Conservation (phyloP, 192 early-diverging fungal genomes). For the Coemansia asiatica region DNA sequence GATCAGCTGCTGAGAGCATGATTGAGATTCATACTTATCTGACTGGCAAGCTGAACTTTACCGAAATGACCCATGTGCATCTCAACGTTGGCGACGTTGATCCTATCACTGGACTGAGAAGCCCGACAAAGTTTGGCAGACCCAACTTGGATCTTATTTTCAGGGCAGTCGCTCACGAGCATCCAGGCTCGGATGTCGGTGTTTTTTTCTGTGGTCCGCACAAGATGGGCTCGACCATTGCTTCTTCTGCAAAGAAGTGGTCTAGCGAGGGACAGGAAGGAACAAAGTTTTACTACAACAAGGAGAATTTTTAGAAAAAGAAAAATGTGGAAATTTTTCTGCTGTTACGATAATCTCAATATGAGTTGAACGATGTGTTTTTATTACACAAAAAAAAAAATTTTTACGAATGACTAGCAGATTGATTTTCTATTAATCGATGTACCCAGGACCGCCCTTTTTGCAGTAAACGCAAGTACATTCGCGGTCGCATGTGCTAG, state of each 20-base stretch:
- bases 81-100: slow-evolving; percentile 62
- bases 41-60: slow-evolving; percentile 62
- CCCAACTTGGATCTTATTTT: slow-evolving; percentile 80
- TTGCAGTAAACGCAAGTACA: background rate
- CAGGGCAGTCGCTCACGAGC: slow-evolving; percentile 58
- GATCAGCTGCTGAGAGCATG: slow-evolving; percentile 55
- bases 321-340: background rate
- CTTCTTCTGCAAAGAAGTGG: slow-evolving; percentile 64
- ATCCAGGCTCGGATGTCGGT: slow-evolving; percentile 76
- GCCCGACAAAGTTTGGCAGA: slow-evolving; percentile 76
- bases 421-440: no score
- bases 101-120: slow-evolving; percentile 71
- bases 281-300: slow-evolving; percentile 74
- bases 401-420: no score
- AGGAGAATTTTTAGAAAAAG: slow-evolving; percentile 58
- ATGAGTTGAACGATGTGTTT: no score
- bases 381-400: no score
- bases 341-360: background rate
- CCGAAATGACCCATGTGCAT: slow-evolving; percentile 59
- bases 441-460: background rate
- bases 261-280: slow-evolving; percentile 62
- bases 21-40: slow-evolving; percentile 81
- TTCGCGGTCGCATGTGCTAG: background rate
- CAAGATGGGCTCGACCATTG: slow-evolving; percentile 63
- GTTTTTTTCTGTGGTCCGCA: slow-evolving; percentile 89